Conservation (phyloP, 805 yeast genomes). For the Ogataea pignaliae region DNA sequence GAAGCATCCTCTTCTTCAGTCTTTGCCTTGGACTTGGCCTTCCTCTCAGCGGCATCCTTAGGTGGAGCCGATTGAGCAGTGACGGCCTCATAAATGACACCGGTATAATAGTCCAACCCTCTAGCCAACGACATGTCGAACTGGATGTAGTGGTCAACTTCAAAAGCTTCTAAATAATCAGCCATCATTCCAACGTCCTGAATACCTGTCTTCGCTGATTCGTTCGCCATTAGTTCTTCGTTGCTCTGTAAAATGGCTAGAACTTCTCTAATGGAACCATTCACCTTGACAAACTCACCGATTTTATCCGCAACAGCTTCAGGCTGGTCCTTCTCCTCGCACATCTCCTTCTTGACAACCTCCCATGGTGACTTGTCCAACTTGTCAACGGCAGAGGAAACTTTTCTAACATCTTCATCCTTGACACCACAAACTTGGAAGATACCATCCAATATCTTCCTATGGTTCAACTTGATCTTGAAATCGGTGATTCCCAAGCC, state of each 20-base stretch:
- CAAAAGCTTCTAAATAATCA: slow-evolving; percentile 79
- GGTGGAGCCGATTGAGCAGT: slow-evolving; percentile 98
- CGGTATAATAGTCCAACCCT: slow-evolving; percentile 97
- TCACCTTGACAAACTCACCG: slow-evolving; percentile 84
- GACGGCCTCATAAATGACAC: slow-evolving; percentile 94
- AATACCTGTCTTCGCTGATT: slow-evolving; percentile 74
- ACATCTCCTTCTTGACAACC: slow-evolving; percentile 87
- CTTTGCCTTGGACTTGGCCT: slow-evolving; percentile 33
- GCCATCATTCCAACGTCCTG: slow-evolving; percentile 73
- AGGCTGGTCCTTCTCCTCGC: slow-evolving; percentile 82
- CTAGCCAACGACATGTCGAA: slow-evolving; percentile 95
- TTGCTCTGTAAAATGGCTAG: slow-evolving; percentile 52
- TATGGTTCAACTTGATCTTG: slow-evolving; percentile 89
- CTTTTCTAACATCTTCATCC: slow-evolving; percentile 88
- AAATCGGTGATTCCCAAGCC: slow-evolving; percentile 83
- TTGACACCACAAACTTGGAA: slow-evolving; percentile 93
- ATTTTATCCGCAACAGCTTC: slow-evolving; percentile 91
- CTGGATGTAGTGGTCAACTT: slow-evolving; percentile 59
- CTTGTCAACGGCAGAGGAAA: slow-evolving; percentile 95
- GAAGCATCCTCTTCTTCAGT: slow-evolving; percentile 84
- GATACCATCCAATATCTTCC: slow-evolving; percentile 93
- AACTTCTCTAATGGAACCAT: slow-evolving; percentile 68
- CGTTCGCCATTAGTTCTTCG: slow-evolving; percentile 56
- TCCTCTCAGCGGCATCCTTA: slow-evolving; percentile 63
- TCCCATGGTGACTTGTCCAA: slow-evolving; percentile 96